Base-by-base conservation (phyloP, 495 filamentous ascomycete genomes). In the Penicillium flavigenum region DNA sequence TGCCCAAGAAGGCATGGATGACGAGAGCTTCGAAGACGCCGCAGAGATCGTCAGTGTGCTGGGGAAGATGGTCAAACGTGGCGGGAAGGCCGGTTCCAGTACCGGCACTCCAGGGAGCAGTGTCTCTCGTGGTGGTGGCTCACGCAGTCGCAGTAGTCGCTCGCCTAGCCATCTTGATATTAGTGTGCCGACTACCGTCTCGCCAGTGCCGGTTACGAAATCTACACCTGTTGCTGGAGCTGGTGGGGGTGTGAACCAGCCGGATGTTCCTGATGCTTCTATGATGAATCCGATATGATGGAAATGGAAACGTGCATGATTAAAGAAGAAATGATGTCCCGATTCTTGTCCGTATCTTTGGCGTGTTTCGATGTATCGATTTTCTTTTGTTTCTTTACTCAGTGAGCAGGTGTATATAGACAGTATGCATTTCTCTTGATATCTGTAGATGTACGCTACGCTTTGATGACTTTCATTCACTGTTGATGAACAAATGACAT, bases 1-100 rank as follows among this genome's bases (percentile, higher is more conserved):
- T 49, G 89, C 90, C 10, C 83, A 86, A 48, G 92, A 96, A 72
- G 90, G 88, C 27, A 93, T 98, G 84, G 89, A 92, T 51, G 92
- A 97, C 63, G 90, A 93, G 58, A 88, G 88, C 78, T 92, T 91
- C 63, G 83, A 84, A 67, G 88, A 92, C 65, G 85, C 88, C 0
- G 88, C 88, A 39, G 87, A 88, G 63, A 77, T 91, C 20, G 88
- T 92, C 1, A 83, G 83, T 14, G 81, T 90, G 0, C 68, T 92
- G 11, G 87, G 87, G 5, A 88, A 84, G 69, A 90, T 91, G 88
- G 86, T 86, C 78, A 91, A 86, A 72, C 79, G 88, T 14, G 84
- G 88, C 8, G 65, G 66, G 0, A 76, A 74, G 48, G 59, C 64
- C 0, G 70, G 68, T 4, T 71, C 71, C 12, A 75, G 66, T 59